phyloP scores from a whole-genome alignment of 768 basidiomycete genomes.

The Leccinum disarticulatum region DNA sequence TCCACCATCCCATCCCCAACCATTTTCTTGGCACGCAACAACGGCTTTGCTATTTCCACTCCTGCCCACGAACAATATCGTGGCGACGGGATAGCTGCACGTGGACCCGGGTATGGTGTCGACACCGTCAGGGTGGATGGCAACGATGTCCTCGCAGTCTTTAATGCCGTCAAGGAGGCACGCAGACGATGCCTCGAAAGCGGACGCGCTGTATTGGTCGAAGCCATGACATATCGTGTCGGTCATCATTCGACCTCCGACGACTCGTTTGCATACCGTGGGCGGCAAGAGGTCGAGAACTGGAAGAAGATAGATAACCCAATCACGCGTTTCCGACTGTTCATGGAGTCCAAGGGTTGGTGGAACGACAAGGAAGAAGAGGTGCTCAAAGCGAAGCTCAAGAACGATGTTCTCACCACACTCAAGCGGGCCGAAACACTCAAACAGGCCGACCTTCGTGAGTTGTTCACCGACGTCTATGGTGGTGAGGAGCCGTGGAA shows the following conservation, averaged over 20 bases:
- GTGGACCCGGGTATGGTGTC: conserved; percentile 89
- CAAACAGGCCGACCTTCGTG: conserved; percentile 66
- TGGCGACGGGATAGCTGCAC: conserved; percentile 89
- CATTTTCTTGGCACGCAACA: conserved; percentile 75
- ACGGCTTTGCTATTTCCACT: conserved; percentile 95
- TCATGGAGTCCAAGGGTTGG: conserved; percentile 81
- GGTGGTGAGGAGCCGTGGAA: conserved; percentile 84
- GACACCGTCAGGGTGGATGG: conserved; percentile 93
- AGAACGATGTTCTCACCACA: conserved; percentile 71
- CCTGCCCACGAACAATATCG: conserved; percentile 86
- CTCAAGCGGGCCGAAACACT: conserved; percentile 77
- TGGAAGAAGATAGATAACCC: conserved; percentile 91
- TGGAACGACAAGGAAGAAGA: conserved; percentile 79
- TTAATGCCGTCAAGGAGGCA: conserved; percentile 70
- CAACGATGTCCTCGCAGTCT: conserved; percentile 87
- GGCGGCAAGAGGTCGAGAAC: conserved; percentile 88
- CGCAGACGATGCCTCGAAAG: conserved; percentile 70
- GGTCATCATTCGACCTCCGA: conserved; percentile 97
- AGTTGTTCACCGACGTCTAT: conserved; percentile 87
- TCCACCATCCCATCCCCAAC: conserved; percentile 76
- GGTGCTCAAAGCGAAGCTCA: conserved; percentile 63
- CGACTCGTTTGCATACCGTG: conserved; percentile 91
- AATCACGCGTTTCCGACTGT: conserved; percentile 78
- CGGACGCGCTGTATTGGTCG: conserved; percentile 79
- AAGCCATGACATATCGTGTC: conserved; percentile 91